Evolutionary conservation across 2,329 filamentous ascomycete genomes (phyloP).

Genomic region (Fusarium tanahbumbuense): DNA sequence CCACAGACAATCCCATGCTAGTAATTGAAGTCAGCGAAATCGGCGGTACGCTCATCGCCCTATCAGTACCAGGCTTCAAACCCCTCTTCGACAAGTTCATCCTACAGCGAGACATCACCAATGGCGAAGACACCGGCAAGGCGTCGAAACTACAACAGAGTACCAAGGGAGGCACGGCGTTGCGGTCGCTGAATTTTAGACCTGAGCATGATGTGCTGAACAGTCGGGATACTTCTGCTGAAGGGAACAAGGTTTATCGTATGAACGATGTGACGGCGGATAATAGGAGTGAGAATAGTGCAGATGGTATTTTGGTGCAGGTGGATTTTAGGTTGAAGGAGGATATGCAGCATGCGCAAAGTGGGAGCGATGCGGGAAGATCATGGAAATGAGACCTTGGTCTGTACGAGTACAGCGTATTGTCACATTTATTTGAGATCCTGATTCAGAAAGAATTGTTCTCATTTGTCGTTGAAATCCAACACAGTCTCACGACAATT

Average conservation of each 20-base stretch:
- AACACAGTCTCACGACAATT: neutral
- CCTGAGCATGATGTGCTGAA: conserved; percentile 47
- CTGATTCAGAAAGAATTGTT: neutral
- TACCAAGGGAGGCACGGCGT: conserved; percentile 44
- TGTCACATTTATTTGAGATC: neutral
- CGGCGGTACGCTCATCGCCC: conserved; percentile 61
- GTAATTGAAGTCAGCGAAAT: conserved; percentile 63
- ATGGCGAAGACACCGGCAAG: conserved; percentile 33
- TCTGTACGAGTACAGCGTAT: neutral
- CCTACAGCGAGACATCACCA: conserved; percentile 41
- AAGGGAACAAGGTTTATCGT: conserved; percentile 41
- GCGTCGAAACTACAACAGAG: conserved; percentile 41
- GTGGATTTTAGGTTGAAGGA: conserved; percentile 54
- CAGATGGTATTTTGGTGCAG: conserved; percentile 51
- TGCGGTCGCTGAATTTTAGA: conserved; percentile 48
- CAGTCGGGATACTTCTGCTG: conserved; percentile 44
- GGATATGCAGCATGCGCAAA: conserved; percentile 15
- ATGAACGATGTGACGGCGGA: conserved; percentile 36
- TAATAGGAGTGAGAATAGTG: conserved; percentile 41
- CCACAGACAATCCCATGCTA: conserved; percentile 58
- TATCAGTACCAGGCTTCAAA: conserved; percentile 63
- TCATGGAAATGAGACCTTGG: neutral
- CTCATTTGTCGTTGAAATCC: too few species aligned
- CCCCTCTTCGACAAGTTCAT: conserved; percentile 56
- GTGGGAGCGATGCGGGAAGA: conserved; percentile 7